phyloP scores from a whole-genome alignment of 345 rosid species.

The Eucalyptus decipiens region DNA sequence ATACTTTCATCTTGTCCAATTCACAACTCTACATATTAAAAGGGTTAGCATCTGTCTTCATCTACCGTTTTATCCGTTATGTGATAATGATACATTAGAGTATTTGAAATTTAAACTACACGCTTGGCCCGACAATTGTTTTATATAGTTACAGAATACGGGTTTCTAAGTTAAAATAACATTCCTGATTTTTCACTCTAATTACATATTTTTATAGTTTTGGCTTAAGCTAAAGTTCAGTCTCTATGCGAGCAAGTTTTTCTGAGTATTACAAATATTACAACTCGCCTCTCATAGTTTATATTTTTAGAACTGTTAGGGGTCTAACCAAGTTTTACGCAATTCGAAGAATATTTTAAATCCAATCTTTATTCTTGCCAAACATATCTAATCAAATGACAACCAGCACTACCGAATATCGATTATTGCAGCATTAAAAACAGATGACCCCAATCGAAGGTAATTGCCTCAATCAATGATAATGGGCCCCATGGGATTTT shows the following conservation, averaged over 20 bases:
- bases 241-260: not conserved
- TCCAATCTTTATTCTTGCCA: not conserved
- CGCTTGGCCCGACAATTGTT: not conserved
- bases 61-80: not conserved
- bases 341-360: not conserved
- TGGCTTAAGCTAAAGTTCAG: not conserved
- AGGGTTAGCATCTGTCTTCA: not conserved
- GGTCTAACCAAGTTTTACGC: not conserved
- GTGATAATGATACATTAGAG: not conserved
- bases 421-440: not conserved
- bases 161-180: not conserved
- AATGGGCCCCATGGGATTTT: not conserved
- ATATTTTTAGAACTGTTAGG: not conserved
- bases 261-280: not conserved
- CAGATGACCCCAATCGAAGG: not conserved
- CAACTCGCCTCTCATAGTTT: not conserved
- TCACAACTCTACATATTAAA: not conserved
- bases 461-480: not conserved
- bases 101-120: not conserved
- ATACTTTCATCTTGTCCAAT: not conserved
- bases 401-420: not conserved
- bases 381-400: not conserved
- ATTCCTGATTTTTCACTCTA: not conserved
- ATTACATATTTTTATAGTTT: not conserved
- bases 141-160: not conserved